A percentile compares a stretch with the other conserved stretches of the same genome.
phyloP scores from a whole-genome alignment of 1,284 basidiomycete genomes.

The Marasmius sp. region DNA sequence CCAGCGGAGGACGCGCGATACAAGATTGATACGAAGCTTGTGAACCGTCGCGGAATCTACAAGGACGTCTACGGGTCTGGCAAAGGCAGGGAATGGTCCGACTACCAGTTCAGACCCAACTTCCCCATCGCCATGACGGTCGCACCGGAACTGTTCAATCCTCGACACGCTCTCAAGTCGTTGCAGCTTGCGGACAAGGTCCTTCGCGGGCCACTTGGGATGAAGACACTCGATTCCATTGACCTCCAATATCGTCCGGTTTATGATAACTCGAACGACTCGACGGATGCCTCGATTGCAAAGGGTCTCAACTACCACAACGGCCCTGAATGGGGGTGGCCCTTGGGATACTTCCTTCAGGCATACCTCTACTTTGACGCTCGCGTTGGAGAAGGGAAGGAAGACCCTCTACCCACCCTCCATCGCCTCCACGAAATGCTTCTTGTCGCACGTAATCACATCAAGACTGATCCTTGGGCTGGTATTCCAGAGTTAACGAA shows the following conservation, averaged over 20 bases:
- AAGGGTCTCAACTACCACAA: conserved; percentile 92
- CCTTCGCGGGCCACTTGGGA: conserved; percentile 83
- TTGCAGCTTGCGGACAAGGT: conserved; percentile 76
- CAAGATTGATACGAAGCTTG: conserved; percentile 66
- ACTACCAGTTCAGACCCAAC: conserved; percentile 93
- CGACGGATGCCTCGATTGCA: conserved; percentile 75
- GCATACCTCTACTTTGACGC: conserved; percentile 89
- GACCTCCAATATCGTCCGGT: conserved; percentile 86
- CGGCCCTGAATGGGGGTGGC: conserved; percentile 93
- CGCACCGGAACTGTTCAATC: conserved; percentile 92
- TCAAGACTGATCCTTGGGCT: conserved; percentile 82
- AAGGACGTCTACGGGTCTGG: conserved; percentile 97
- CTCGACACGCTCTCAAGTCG: conserved; percentile 75
- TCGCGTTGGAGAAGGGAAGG: conserved; percentile 55
- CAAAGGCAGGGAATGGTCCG: conserved; percentile 86
- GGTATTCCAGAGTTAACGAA: conserved; percentile 93
- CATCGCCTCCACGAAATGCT: conserved; percentile 79
- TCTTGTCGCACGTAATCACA: conserved; percentile 68
- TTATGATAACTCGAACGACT: conserved; percentile 93
- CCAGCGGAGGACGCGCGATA: conserved; percentile 73
- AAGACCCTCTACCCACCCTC: conserved; percentile 64
- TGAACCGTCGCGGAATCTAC: conserved; percentile 95
- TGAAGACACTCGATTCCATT: conserved; percentile 88
- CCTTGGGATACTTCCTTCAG: conserved; percentile 91
- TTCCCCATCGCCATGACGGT: conserved; percentile 97